A percentile compares a stretch with the other conserved stretches of the same genome.
These are phyloP conservation scores for Alternaria gaisen DNA, from an alignment of 2,329 filamentous ascomycete genomes.

Conservation along the genomic window DNA sequence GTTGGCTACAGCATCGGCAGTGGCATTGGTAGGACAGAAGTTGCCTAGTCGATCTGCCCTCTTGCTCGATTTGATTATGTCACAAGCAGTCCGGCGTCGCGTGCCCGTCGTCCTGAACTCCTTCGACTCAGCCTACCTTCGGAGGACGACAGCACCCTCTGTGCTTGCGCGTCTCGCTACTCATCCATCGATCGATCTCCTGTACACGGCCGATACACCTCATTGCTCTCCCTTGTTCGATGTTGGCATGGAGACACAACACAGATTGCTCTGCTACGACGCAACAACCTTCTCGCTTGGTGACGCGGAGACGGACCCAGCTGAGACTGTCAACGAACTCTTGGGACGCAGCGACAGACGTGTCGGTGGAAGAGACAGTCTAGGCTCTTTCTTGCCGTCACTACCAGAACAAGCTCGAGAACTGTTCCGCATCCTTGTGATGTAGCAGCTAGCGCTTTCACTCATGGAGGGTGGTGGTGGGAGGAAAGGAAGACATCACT, in stretches of 20 bases:
- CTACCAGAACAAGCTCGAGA: constrained; percentile 91
- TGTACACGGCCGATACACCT: constrained; percentile 87
- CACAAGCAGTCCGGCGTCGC: constrained; percentile 49
- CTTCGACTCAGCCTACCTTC: constrained; percentile 80
- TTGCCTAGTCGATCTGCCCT: constrained; percentile 71
- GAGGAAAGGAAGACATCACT: constrained; percentile 32
- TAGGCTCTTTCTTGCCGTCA: constrained; percentile 88
- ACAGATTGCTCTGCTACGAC: constrained; percentile 92
- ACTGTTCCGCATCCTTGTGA: constrained; percentile 83
- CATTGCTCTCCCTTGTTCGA: constrained; percentile 92
- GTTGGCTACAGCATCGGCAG: constrained; percentile 70
- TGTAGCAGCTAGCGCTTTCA: constrained; percentile 79
- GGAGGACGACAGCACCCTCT: constrained; percentile 73
- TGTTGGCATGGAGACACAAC: constrained; percentile 79
- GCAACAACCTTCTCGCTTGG: constrained; percentile 87
- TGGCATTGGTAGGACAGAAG: constrained; percentile 62
- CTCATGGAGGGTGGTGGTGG: constrained; percentile 55
- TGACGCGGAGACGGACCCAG: constrained; percentile 77
- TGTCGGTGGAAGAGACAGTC: constrained; percentile 88
- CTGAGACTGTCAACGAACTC: constrained; percentile 89
- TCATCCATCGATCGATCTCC: constrained; percentile 74
- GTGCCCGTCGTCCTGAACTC: constrained; percentile 84
- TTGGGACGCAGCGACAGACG: constrained; percentile 81
- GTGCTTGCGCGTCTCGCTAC: constrained; percentile 79
- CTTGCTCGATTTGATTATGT: constrained; percentile 75